Base-by-base conservation (phyloP, 371 early-diverging fungal genomes). In the Mucor sp. region DNA sequence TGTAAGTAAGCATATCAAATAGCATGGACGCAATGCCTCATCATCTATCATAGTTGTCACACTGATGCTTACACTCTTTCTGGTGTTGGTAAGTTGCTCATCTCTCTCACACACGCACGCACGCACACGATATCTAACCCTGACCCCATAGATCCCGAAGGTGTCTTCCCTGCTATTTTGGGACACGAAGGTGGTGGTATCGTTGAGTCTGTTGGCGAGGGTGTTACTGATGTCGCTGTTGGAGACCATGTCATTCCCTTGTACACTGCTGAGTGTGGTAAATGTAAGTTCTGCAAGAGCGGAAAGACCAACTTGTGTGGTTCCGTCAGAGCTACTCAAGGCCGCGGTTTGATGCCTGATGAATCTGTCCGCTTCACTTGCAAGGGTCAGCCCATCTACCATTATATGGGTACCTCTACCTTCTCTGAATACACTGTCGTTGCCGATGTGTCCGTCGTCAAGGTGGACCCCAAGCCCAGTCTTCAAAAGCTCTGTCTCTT, bases 181-280 rank as follows among this genome's bases (percentile, higher is more conserved):
- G 99, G 98, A 59, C 98, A 98, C 80, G 98, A 98, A 82, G 97
- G 97, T 65, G 95, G 93, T 58, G 95, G 97, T 76, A 76, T 97
- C 66, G 98, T 98, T 48, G 99, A 98, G 78, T 94, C 95, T 33
- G 90, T 98, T 15, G 99, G 99, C 67, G 96, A 96, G 71, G 97
- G 95, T 60, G 99, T 98, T 12, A 96, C 97, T 32, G 89, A 89
- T 23, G 93, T 98, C 37, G 77, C 83, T 60, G 85, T 86, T 1
- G 98, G 99, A 27, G 99, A 98, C 75, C 96, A 96, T 68, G 99
- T 98, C 63, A 91, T 98, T 65, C 97, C 99, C 23, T 86, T 97
- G 23, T 97, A 97, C 82, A 95, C 92, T 8, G 93, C 94, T 37
- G 94, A 97, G 81, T 98, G 98, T 83, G 78, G 88, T 43, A 76